Percentiles rank a stretch among this genome's conserved stretches.
Evolutionary conservation across 169 alveolate genomes (phyloP).

Genomic region (Blepharisma undulans): DNA sequence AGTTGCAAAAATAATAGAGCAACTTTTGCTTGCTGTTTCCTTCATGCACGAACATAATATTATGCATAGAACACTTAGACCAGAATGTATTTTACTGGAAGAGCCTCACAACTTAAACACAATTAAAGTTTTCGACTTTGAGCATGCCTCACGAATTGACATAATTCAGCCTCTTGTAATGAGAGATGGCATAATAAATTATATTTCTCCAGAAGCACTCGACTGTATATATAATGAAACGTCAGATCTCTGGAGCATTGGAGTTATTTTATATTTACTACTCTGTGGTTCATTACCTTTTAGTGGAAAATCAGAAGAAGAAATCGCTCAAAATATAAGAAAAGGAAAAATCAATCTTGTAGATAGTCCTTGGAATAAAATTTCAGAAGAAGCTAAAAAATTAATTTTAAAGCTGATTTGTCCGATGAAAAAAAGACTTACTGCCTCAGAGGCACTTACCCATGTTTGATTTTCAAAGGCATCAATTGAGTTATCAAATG

Average conservation of each 20-base stretch:
- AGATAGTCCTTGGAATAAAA: background rate
- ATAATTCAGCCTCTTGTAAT: background rate
- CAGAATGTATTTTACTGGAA: slow-evolving; percentile 43
- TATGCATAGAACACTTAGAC: slow-evolving; percentile 69
- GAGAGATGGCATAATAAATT: background rate
- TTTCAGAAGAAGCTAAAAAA: slow-evolving; percentile 27
- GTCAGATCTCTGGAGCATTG: slow-evolving; percentile 73
- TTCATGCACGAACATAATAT: slow-evolving; percentile 72
- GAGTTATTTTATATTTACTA: slow-evolving; percentile 66
- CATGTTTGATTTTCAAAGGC: background rate
- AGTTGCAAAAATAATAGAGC: slow-evolving; percentile 69
- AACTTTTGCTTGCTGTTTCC: slow-evolving; percentile 69
- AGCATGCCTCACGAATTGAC: background rate
- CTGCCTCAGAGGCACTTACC: slow-evolving; percentile 25
- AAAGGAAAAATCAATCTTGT: background rate
- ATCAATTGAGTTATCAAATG: background rate
- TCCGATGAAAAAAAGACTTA: background rate
- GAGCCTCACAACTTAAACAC: background rate
- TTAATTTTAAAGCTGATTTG: background rate
- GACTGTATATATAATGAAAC: slow-evolving; percentile 59
- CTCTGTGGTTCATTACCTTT: slow-evolving; percentile 70
- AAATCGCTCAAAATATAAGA: slow-evolving; percentile 22
- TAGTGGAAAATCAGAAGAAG: slow-evolving; percentile 52
- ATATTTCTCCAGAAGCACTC: slow-evolving; percentile 72
- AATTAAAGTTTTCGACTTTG: background rate